phyloP scores from a whole-genome alignment of 768 basidiomycete species.

The Vishniacozyma victoriae region DNA sequence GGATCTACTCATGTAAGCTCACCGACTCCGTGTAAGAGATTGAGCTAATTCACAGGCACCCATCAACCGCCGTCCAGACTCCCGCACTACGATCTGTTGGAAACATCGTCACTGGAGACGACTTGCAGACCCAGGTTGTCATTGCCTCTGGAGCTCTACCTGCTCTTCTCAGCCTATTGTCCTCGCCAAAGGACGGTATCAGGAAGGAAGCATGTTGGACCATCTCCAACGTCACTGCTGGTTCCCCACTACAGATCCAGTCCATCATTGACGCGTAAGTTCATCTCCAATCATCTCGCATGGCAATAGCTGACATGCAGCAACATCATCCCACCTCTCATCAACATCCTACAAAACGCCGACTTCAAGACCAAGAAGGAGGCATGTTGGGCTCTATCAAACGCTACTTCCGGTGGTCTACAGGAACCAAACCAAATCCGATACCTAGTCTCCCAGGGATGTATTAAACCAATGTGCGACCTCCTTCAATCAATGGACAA shows the following conservation, averaged over 20 bases:
- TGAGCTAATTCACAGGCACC: slow-evolving; percentile 45
- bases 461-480: slow-evolving; percentile 97
- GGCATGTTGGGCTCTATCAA: slow-evolving; percentile 99
- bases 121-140: slow-evolving; percentile 97
- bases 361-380: slow-evolving; percentile 99
- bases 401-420: slow-evolving; percentile 94
- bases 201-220: slow-evolving; percentile 99
- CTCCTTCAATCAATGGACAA: slow-evolving; percentile 97
- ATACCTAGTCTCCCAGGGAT: slow-evolving; percentile 94
- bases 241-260: slow-evolving; percentile 94
- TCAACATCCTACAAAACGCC: slow-evolving; percentile 94
- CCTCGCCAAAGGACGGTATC: slow-evolving; percentile 96
- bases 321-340: slow-evolving; percentile 85
- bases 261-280: slow-evolving; percentile 89
- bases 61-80: slow-evolving; percentile 82
- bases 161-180: slow-evolving; percentile 83
- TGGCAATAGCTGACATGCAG: slow-evolving; percentile 10
- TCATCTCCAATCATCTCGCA: not conserved
- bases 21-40: not conserved
- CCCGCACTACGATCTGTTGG: slow-evolving; percentile 97
- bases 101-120: slow-evolving; percentile 98
- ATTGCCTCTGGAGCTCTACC: slow-evolving; percentile 96
- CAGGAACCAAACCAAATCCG: slow-evolving; percentile 96
- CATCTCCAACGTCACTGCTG: slow-evolving; percentile 96
- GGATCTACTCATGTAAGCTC: slow-evolving; percentile 76